Evolutionary conservation across 2,329 filamentous ascomycete species (phyloP).

Genomic region (Colletotrichum tropicicola): DNA sequence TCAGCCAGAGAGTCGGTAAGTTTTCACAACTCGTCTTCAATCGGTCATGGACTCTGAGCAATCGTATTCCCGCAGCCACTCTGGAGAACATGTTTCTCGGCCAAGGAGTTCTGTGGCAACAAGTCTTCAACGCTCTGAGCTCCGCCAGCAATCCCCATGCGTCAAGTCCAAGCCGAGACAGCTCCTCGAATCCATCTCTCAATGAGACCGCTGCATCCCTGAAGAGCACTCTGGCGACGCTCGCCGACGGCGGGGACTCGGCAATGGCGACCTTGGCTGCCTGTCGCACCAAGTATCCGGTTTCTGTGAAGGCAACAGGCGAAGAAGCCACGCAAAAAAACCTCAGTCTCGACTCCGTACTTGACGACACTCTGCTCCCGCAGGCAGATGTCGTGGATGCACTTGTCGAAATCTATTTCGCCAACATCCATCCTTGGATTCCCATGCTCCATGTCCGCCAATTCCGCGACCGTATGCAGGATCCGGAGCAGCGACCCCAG

Average conservation of each 20-base stretch:
- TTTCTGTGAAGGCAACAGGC: background rate
- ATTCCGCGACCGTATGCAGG: slow-evolving; percentile 34
- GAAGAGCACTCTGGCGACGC: slow-evolving; percentile 29
- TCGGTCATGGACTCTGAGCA: too few relatives aligned
- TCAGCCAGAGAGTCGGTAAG: slow-evolving; percentile 38
- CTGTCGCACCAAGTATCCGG: background rate
- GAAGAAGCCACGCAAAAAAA: background rate
- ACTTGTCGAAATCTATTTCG: slow-evolving; percentile 46
- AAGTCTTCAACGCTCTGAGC: slow-evolving; percentile 37
- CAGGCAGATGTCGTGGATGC: slow-evolving; percentile 43
- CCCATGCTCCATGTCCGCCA: slow-evolving; percentile 43
- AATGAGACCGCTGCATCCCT: slow-evolving; percentile 33
- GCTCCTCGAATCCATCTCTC: slow-evolving; percentile 18
- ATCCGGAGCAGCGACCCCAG: slow-evolving; percentile 31
- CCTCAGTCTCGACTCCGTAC: background rate
- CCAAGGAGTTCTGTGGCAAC: slow-evolving; percentile 45
- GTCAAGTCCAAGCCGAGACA: background rate
- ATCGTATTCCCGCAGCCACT: slow-evolving; percentile 31
- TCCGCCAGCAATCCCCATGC: background rate
- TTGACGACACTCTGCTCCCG: slow-evolving; percentile 28
- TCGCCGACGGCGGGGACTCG: slow-evolving; percentile 24
- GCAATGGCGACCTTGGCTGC: slow-evolving; percentile 5
- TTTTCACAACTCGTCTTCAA: background rate
- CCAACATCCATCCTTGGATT: slow-evolving; percentile 48
- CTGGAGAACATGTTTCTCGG: slow-evolving; percentile 50